These are phyloP conservation scores for Cryptococcus sp. DNA, from an alignment of 1,284 basidiomycete species.

Conservation along the genomic window DNA sequence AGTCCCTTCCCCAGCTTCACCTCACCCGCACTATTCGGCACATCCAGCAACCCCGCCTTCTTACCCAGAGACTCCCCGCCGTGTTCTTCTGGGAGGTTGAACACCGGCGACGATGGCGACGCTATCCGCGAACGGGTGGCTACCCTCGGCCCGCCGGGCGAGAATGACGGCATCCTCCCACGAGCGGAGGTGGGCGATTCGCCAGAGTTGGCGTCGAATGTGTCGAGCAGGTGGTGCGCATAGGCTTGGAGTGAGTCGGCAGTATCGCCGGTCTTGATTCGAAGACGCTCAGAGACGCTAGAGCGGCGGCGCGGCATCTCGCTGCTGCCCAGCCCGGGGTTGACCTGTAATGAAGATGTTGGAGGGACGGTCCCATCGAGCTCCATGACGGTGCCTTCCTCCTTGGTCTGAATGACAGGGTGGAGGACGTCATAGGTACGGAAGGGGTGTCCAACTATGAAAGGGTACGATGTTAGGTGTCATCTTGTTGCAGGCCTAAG, in stretches of 20 bases:
- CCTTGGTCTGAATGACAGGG: slow-evolving; percentile 47
- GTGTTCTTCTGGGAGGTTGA: not conserved
- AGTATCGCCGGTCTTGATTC: slow-evolving; percentile 16
- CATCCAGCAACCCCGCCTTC: slow-evolving; percentile 1
- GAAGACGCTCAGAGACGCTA: slow-evolving; percentile 4
- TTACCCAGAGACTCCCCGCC: not conserved
- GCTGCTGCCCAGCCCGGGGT: not conserved
- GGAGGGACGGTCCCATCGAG: not conserved
- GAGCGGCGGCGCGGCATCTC: slow-evolving; percentile 6
- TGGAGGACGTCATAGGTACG: slow-evolving; percentile 44
- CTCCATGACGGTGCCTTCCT: slow-evolving; percentile 38
- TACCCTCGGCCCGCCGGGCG: slow-evolving; percentile 9
- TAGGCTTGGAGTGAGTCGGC: slow-evolving; percentile 28
- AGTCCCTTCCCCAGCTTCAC: slow-evolving; percentile 5
- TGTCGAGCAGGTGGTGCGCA: slow-evolving; percentile 35
- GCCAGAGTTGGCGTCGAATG: slow-evolving; percentile 11
- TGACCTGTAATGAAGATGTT: not conserved
- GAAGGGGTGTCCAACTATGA: slow-evolving; percentile 22
- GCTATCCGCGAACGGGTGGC: not conserved
- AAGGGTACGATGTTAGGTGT: not conserved
- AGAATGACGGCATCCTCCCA: slow-evolving; percentile 7
- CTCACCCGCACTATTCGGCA: slow-evolving; percentile 1
- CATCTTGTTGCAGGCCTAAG: not conserved
- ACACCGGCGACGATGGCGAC: slow-evolving; percentile 5
- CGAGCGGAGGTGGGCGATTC: not conserved